Evolutionary conservation across 192 early-diverging fungal genomes (phyloP).

Genomic region (Coemansia sp.): DNA sequence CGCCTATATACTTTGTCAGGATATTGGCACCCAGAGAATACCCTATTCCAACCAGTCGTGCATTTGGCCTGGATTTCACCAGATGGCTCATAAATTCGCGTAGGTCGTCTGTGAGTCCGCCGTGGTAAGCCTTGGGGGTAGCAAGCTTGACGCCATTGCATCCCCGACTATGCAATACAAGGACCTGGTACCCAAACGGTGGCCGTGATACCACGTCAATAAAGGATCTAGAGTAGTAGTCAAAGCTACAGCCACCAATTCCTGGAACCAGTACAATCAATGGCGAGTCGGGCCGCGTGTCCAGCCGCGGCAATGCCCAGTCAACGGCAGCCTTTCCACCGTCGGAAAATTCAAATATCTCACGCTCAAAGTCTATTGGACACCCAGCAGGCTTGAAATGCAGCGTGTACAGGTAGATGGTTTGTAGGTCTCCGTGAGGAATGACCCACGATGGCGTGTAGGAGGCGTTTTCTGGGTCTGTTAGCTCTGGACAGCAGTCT

Average conservation of each 20-base stretch:
- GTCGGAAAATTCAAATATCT: conserved; percentile 46
- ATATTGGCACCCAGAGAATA: conserved; percentile 94
- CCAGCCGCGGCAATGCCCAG: conserved; percentile 33
- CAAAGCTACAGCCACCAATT: conserved; percentile 39
- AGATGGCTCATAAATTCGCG: conserved; percentile 39
- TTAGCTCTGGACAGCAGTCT: conserved; percentile 53
- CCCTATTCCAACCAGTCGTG: conserved; percentile 76
- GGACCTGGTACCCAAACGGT: conserved; percentile 64
- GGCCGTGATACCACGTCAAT: conserved; percentile 30
- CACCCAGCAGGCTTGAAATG: conserved; percentile 49
- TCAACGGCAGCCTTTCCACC: conserved; percentile 42
- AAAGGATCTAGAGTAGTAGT: conserved; percentile 48
- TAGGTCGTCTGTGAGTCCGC: conserved; percentile 76
- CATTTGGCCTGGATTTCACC: conserved; percentile 52
- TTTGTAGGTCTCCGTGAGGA: conserved; percentile 76
- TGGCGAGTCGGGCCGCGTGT: conserved; percentile 10
- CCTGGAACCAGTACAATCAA: conserved; percentile 40
- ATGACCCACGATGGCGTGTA: conserved; percentile 72
- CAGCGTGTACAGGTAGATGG: conserved; percentile 52
- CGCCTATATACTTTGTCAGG: conserved; percentile 84
- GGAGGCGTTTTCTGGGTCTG: conserved; percentile 49
- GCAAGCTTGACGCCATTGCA: conserved; percentile 73
- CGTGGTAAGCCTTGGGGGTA: conserved; percentile 76
- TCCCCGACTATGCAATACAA: conserved; percentile 86
- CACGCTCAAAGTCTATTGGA: conserved; percentile 34